Evolutionary conservation across 2,329 filamentous ascomycete species (phyloP), one percentile per base, ranked within the genome.

Genomic region (Blumeriella jaapii): DNA sequence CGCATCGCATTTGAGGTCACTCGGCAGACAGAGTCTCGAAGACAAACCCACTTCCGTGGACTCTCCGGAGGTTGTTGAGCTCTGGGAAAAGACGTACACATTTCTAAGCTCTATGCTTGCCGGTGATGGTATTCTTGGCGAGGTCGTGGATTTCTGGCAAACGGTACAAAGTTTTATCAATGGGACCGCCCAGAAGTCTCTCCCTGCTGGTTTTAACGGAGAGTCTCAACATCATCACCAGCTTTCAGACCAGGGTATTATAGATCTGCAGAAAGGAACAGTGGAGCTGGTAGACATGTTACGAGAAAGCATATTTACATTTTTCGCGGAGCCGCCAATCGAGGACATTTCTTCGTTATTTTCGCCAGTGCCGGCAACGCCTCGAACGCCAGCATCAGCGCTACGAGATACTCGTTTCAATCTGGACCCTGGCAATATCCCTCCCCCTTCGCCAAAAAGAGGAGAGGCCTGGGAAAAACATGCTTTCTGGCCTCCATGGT

Each of bases 401-500:
- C 60, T 69, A 1, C 71, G 76, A 35, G 81, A 84, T 47, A 77
- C 80, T 29, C 74, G 82, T 1, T 89, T 93, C 59, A 81, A 78
- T 36, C 74, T 94, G 40, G 85, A 94, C 52, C 67, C 74, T 0
- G 80, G 72, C 52, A 86, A 82, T 43, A 64, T 83, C 2, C 87
- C 85, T 1, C 75, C 78, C 8, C 77, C 79, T 1, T 84, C 82
- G 0, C 83, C 85, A 0, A 82, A 70, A 48, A 73, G 72, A 28
- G 89, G 87, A 5, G 85, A 94, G 49, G 64, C 78, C 0, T 96
- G 86, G 85, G 91, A 96, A 54, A 81, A 89, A 61, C 75, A 91
- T 57, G 89, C 87, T 0, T 98, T 96, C 59, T 96, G 89, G 87
- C 87, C 89, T 3, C 91, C 89, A 0, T 80, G 82, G 61, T 82